Evolutionary conservation across 2,329 filamentous ascomycete species (phyloP).

Genomic region (Apiospora phragmitis): DNA sequence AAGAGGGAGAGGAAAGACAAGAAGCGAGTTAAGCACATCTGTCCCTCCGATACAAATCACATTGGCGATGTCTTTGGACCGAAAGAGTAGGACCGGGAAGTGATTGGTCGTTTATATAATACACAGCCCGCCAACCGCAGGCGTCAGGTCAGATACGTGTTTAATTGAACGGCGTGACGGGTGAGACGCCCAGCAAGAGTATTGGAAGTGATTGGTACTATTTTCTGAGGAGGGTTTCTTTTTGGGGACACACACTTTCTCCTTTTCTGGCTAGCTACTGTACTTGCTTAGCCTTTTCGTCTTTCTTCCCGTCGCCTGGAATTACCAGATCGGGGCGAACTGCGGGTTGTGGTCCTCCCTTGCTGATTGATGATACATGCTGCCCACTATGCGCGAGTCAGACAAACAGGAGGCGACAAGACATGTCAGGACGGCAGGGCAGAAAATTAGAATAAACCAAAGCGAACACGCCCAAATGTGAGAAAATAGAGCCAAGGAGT

Average conservation of each 20-base stretch:
- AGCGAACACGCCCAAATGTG: neutral
- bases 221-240: neutral
- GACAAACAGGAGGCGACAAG: neutral
- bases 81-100: neutral
- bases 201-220: neutral
- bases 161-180: neutral
- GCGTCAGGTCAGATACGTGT: neutral
- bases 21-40: neutral
- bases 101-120: neutral
- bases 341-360: neutral
- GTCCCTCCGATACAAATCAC: neutral
- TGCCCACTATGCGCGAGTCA: conserved; percentile 2
- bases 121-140: neutral
- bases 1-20: neutral
- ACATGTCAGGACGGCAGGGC: neutral
- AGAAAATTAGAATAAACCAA: neutral
- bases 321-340: neutral
- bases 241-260: neutral
- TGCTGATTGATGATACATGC: conserved; percentile 2
- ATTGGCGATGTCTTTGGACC: neutral
- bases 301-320: neutral
- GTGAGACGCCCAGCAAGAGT: neutral
- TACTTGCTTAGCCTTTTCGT: neutral
- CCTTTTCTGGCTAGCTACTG: neutral
- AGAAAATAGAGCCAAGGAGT: neutral